These are phyloP conservation scores for Lavandula angustifolia DNA, from an alignment of 257 asterid genomes.

Conservation along the genomic window DNA sequence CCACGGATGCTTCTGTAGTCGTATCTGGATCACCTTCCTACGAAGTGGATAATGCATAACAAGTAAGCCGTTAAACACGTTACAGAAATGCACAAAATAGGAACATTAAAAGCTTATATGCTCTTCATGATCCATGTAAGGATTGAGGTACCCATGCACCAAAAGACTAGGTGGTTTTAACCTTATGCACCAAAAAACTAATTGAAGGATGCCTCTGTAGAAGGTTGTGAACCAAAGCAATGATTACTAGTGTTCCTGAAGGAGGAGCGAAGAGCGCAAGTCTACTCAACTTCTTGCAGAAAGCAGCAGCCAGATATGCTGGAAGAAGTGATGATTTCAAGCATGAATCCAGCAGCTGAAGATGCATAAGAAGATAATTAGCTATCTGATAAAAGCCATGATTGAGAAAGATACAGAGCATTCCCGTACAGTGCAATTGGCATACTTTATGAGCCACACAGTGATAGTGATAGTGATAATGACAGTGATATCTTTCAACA, in stretches of 20 bases:
- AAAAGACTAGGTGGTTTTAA: conserved; percentile 33
- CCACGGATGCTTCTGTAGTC: conserved; percentile 41
- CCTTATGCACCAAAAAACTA: conserved; percentile 83
- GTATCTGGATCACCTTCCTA: conserved; percentile 52
- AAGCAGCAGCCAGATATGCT: conserved; percentile 93
- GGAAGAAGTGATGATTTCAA: conserved; percentile 95
- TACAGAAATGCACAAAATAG: conserved; percentile 3
- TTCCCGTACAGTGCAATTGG: neutral
- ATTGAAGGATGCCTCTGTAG: conserved; percentile 94
- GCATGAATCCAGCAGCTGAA: conserved; percentile 93
- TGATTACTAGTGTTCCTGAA: conserved; percentile 73
- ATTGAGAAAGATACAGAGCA: conserved; percentile 13
- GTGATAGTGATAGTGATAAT: no score
- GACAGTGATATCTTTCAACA: no score
- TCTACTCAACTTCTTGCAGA: conserved; percentile 88
- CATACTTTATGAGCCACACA: conserved; percentile 5
- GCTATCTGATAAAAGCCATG: neutral
- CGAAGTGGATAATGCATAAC: conserved; percentile 24
- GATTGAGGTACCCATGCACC: neutral
- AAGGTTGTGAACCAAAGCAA: conserved; percentile 90
- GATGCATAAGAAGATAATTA: conserved; percentile 23
- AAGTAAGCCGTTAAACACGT: conserved; percentile 15
- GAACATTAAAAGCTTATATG: neutral
- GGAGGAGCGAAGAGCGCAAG: conserved; percentile 80
- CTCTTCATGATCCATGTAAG: no score